phyloP scores from a whole-genome alignment of 371 early-diverging fungal species.

The Saksenaea oblongispora region DNA sequence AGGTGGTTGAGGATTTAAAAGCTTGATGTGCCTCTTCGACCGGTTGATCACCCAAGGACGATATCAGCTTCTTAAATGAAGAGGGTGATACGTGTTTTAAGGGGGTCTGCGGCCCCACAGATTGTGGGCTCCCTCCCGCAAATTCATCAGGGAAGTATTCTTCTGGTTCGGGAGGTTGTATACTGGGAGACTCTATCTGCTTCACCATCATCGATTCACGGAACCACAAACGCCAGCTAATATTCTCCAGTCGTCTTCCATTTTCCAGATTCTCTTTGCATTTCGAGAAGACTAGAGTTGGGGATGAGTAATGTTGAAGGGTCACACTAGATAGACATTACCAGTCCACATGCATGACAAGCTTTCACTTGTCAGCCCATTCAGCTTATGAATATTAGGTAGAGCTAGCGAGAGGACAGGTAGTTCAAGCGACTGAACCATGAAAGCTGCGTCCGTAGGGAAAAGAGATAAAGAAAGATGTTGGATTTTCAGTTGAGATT shows the following conservation, averaged over 20 bases:
- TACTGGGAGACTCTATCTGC: conserved; percentile 7
- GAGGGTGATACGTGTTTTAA: conserved; percentile 33
- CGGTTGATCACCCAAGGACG: conserved; percentile 18
- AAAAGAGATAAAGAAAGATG: not conserved
- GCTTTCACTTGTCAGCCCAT: conserved; percentile 36
- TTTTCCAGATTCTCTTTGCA: conserved; percentile 50
- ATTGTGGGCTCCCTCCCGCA: conserved; percentile 6
- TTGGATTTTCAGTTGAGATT: not conserved
- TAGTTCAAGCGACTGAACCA: conserved; percentile 38
- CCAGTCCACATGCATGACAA: conserved; percentile 53
- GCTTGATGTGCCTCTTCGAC: not conserved
- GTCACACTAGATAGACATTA: conserved; percentile 13
- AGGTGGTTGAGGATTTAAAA: not conserved
- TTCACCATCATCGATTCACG: conserved; percentile 15
- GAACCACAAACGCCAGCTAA: conserved; percentile 44
- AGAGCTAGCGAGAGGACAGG: conserved; percentile 48
- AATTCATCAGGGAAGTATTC: conserved; percentile 7
- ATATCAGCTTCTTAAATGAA: conserved; percentile 39
- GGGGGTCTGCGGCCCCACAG: conserved; percentile 14
- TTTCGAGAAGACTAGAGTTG: conserved; percentile 33
- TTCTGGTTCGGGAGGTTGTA: conserved; percentile 1
- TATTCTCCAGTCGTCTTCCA: conserved; percentile 50
- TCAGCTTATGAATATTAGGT: conserved; percentile 41
- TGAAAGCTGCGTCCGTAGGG: conserved; percentile 4
- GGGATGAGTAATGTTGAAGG: not conserved